phyloP scores from a whole-genome alignment of 164 flowering plant genomes.

The Stephania yunnanensis region DNA sequence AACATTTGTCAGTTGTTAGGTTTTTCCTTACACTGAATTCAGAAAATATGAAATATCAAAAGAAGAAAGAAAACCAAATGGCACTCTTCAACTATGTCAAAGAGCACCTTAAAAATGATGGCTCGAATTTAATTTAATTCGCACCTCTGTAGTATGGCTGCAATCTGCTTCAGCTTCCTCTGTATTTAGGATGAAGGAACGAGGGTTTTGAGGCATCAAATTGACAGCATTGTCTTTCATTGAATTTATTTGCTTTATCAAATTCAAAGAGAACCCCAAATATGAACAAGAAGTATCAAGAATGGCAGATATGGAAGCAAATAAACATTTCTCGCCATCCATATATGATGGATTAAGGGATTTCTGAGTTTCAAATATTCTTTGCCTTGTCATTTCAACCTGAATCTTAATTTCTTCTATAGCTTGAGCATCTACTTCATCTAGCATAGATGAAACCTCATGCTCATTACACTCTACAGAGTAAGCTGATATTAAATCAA shows the following conservation, averaged over 20 bases:
- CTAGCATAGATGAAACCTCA: slow-evolving; percentile 4
- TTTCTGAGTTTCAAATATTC: slow-evolving; percentile 23
- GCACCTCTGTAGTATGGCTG: slow-evolving; percentile 21
- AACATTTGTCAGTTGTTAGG: background rate
- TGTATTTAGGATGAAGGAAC: slow-evolving; percentile 2
- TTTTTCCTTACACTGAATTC: background rate
- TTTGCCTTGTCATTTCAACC: slow-evolving; percentile 25
- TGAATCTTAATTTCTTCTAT: slow-evolving; percentile 20
- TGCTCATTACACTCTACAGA: background rate
- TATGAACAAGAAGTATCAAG: background rate
- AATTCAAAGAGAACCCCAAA: background rate
- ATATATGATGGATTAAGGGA: slow-evolving; percentile 20
- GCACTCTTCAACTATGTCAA: background rate
- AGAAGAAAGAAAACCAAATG: background rate
- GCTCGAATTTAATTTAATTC: background rate
- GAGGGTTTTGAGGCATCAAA: slow-evolving; percentile 8
- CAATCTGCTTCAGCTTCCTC: slow-evolving; percentile 18
- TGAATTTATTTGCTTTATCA: background rate
- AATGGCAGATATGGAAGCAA: background rate
- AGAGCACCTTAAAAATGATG: background rate
- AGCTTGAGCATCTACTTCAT: slow-evolving; percentile 8
- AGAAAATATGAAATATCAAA: background rate
- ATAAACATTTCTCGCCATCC: background rate
- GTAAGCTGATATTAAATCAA: slow-evolving; percentile 1
- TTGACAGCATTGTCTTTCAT: background rate